Percentiles rank a stretch among this genome's conserved stretches.
Evolutionary conservation across 116 monocot species (phyloP).

Genomic region (Dioscorea cayenensis): DNA sequence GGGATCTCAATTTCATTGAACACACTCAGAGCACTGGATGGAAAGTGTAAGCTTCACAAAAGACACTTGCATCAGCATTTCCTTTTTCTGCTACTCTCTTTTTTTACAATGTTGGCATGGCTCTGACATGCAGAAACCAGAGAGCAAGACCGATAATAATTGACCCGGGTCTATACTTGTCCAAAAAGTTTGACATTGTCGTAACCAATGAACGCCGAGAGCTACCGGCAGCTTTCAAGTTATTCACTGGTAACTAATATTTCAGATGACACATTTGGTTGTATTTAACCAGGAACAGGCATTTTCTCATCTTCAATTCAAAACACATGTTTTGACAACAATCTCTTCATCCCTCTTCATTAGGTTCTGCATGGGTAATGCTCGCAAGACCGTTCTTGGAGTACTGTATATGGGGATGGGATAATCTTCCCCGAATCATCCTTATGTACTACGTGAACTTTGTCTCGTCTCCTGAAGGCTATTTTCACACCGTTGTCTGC

Average conservation of each 20-base stretch:
- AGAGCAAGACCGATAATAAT: conserved; percentile 58
- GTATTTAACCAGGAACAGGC: background rate
- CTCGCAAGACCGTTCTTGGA: conserved; percentile 52
- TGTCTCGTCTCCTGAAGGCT: conserved; percentile 71
- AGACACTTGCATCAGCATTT: background rate
- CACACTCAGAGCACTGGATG: conserved; percentile 46
- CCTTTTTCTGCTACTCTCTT: background rate
- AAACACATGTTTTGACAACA: background rate
- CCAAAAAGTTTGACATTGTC: conserved; percentile 61
- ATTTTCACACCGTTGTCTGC: conserved; percentile 80
- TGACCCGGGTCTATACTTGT: conserved; percentile 79
- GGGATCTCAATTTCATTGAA: conserved; percentile 73
- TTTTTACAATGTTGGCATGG: background rate
- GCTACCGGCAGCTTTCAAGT: conserved; percentile 59
- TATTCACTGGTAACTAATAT: conserved; percentile 55
- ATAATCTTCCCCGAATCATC: conserved; percentile 47
- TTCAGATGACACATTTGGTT: background rate
- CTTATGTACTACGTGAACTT: conserved; percentile 73
- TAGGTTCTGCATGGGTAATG: conserved; percentile 76
- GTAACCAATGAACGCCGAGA: conserved; percentile 36
- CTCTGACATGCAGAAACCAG: conserved; percentile 30
- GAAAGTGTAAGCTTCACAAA: conserved; percentile 50
- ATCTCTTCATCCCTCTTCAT: background rate
- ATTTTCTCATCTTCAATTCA: background rate
- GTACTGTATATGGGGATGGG: conserved; percentile 70